Evolutionary conservation across 2,329 filamentous ascomycete species (phyloP).

Genomic region (Ophiostoma sp.): DNA sequence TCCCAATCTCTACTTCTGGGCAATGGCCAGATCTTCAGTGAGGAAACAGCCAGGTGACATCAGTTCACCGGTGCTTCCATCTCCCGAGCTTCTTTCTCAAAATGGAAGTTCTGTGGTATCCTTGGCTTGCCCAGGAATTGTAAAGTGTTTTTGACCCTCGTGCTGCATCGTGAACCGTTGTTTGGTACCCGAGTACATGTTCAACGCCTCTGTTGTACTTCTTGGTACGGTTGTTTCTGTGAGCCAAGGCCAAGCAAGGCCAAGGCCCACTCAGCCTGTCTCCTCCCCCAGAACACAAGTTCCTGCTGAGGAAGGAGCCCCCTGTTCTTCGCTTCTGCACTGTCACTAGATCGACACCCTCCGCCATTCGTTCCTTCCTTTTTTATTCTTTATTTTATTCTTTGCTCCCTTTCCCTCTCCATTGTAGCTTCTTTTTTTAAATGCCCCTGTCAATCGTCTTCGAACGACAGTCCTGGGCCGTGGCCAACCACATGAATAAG

Average conservation of each 20-base stretch:
- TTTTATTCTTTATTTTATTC: neutral
- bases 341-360: slow-evolving; percentile 15
- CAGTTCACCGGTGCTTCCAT: neutral
- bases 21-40: neutral
- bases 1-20: neutral
- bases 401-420: neutral
- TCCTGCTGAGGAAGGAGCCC: neutral
- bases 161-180: neutral
- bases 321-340: neutral
- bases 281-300: neutral
- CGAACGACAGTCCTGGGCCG: neutral
- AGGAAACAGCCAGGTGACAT: neutral
- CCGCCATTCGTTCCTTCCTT: neutral
- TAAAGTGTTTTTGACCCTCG: neutral
- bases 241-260: neutral
- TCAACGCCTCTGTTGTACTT: neutral
- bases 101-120: neutral
- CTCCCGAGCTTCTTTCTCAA: neutral
- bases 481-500: slow-evolving; percentile 18
- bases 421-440: neutral
- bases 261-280: slow-evolving; percentile 11
- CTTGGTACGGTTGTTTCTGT: neutral
- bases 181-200: neutral
- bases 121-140: neutral
- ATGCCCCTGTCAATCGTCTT: neutral